Percentiles rank a stretch among this genome's conserved stretches.
These are phyloP conservation scores for Mortierella antarctica DNA, from an alignment of 192 early-diverging fungal genomes.

Conservation along the genomic window DNA sequence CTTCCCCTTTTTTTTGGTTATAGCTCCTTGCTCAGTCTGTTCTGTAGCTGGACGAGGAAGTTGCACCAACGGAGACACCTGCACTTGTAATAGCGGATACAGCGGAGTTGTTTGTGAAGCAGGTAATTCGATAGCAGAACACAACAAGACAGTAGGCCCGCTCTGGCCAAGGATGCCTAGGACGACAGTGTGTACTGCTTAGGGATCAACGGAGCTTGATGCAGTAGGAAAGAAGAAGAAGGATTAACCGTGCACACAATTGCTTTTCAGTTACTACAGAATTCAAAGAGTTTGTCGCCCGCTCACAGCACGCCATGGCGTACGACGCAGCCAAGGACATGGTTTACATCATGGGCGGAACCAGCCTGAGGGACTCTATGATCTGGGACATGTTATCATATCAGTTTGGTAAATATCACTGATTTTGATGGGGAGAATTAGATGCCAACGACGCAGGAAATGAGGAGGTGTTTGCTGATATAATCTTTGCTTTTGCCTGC, in stretches of 20 bases:
- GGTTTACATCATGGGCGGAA: conserved; percentile 50
- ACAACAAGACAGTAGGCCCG: not conserved
- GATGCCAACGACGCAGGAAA: not conserved
- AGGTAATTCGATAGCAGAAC: conserved; percentile 5
- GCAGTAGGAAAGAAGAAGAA: not conserved
- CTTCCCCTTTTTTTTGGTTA: too few relatives aligned
- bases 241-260: not conserved
- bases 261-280: conserved; percentile 27
- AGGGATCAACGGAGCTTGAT: not conserved
- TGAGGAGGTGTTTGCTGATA: not conserved
- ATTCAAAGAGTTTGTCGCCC: conserved; percentile 40
- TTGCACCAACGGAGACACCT: conserved; percentile 31
- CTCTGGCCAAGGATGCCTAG: not conserved
- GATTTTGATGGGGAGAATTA: too few relatives aligned
- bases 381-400: conserved; percentile 34
- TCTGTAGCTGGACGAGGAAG: conserved; percentile 16
- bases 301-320: conserved; percentile 49
- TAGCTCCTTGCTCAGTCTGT: conserved; percentile 47
- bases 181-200: not conserved
- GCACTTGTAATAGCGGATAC: conserved; percentile 24
- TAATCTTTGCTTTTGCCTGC: not conserved
- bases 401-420: conserved; percentile 23
- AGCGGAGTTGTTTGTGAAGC: conserved; percentile 36
- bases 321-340: conserved; percentile 45
- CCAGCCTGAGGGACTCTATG: conserved; percentile 3